Evolutionary conservation across 2,329 filamentous ascomycete species (phyloP), one percentile per base, ranked within the genome.

Genomic region (Xylariaceae sp.): DNA sequence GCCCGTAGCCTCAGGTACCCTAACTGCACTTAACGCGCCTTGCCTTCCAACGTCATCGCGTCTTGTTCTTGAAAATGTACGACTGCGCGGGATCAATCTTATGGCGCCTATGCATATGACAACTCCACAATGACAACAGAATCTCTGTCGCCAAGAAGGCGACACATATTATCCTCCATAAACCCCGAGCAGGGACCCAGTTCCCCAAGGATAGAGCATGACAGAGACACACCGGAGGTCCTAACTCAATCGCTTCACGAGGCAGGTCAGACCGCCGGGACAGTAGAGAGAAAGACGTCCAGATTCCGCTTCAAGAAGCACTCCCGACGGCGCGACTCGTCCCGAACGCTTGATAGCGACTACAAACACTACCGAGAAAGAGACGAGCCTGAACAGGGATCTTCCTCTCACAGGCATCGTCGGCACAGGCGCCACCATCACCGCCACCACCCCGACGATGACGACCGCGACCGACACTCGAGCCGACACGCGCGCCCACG

Each of bases 271-370:
- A 31, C 31, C 15, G 32, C 21, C 15, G 44, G 45, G 15, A 18
- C 31, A 14, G 29, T 15, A 19, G 37, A 47, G 29, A 50, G 40
- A 30, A 48, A 45, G 30, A 43, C 54, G 2, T 57, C 57, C 14
- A 62, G 53, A 34, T 63, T 67, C 39, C 60, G 63, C 23, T 64
- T 67, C 46, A 67, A 66, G 37, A 57, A 56, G 32, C 44, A 46
- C 35, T 49, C 55, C 5, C 43, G 42, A 5, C 51, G 49, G 2
- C 48, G 47, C 30, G 40, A 38, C 15, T 46, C 49, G 4, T 53
- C 51, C 7, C 43, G 43, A n/a, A 26, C 28, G 15, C 29, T 25
- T 13, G 40, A 47, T 26, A 47, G 39, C 13, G 36, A 40, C 15
- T 21, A 23, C 15, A 32, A 29, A n/a, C 24, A 21, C 18, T 22